Conservation (phyloP, 768 basidiomycete genomes). For the Suillus spraguei region DNA sequence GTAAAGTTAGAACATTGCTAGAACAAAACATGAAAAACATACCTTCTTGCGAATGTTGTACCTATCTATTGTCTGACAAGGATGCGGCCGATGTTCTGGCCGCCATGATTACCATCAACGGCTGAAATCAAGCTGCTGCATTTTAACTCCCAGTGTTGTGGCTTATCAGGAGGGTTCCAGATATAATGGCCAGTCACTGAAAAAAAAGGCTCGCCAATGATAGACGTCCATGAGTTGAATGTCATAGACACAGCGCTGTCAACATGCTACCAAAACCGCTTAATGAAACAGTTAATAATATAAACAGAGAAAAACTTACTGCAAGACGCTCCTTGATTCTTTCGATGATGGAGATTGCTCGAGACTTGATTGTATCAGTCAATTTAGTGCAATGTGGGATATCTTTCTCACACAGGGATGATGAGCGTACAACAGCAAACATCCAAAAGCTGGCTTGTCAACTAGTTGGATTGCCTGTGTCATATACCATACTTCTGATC, state of each 20-base stretch:
- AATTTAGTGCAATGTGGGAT: too few relatives aligned
- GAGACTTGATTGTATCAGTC: too few relatives aligned
- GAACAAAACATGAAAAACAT: neutral
- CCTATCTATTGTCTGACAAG: neutral
- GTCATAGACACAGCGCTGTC: neutral
- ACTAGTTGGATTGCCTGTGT: too few relatives aligned
- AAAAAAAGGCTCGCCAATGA: neutral
- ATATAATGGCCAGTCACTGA: neutral
- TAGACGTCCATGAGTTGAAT: neutral
- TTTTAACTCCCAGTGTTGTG: neutral
- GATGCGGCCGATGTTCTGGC: neutral
- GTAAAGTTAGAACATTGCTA: neutral
- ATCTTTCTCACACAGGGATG: too few relatives aligned
- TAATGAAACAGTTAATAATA: too few relatives aligned
- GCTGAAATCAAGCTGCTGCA: neutral
- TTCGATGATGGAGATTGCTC: too few relatives aligned
- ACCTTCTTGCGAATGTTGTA: neutral
- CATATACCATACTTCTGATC: too few relatives aligned
- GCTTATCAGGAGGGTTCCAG: neutral
- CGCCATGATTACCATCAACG: neutral
- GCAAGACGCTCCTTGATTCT: too few relatives aligned
- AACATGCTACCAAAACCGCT: too few relatives aligned
- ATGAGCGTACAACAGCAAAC: too few relatives aligned
- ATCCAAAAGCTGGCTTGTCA: too few relatives aligned
- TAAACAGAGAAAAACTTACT: too few relatives aligned